Evolutionary conservation across 371 early-diverging fungal species (phyloP).

Genomic region (Pancytospora philotis): DNA sequence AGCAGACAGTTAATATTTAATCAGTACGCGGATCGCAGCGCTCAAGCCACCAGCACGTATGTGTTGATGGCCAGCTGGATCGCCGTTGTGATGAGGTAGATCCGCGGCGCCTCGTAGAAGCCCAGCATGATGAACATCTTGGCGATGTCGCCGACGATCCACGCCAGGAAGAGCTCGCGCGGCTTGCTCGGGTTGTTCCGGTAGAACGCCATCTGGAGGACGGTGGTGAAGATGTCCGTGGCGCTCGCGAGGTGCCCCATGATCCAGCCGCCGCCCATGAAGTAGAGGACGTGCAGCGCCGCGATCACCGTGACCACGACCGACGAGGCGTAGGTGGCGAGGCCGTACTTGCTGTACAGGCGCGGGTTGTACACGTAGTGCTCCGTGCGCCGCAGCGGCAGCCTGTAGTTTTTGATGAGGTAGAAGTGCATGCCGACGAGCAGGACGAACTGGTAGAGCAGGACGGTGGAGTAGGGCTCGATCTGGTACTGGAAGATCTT

Average conservation of each 20-base stretch:
- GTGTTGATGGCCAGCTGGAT: constrained; percentile 46
- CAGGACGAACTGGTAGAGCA: constrained; percentile 40
- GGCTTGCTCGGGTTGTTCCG: constrained; percentile 31
- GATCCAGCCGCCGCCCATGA: constrained; percentile 2
- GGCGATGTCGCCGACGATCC: constrained; percentile 51
- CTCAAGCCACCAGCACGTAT: constrained; percentile 24
- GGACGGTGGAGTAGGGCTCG: constrained; percentile 1
- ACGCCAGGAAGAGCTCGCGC: constrained; percentile 46
- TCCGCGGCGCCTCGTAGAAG: constrained; percentile 22
- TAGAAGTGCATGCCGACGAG: constrained; percentile 40
- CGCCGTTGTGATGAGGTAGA: constrained; percentile 28
- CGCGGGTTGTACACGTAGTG: constrained; percentile 28
- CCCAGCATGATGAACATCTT: constrained; percentile 38
- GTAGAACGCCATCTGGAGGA: constrained; percentile 39
- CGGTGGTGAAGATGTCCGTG: constrained; percentile 40
- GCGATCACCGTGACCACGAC: background rate
- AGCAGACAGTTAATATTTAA: background rate
- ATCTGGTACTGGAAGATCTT: constrained; percentile 42
- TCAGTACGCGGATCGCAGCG: background rate
- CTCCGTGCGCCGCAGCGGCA: constrained; percentile 24
- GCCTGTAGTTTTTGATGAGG: constrained; percentile 37
- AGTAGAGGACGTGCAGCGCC: background rate
- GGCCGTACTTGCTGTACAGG: background rate
- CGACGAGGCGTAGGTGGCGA: background rate
- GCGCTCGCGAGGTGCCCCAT: constrained; percentile 31